Conservation (phyloP, 2,329 filamentous ascomycete genomes). For the Sporothrix variecibatus region DNA sequence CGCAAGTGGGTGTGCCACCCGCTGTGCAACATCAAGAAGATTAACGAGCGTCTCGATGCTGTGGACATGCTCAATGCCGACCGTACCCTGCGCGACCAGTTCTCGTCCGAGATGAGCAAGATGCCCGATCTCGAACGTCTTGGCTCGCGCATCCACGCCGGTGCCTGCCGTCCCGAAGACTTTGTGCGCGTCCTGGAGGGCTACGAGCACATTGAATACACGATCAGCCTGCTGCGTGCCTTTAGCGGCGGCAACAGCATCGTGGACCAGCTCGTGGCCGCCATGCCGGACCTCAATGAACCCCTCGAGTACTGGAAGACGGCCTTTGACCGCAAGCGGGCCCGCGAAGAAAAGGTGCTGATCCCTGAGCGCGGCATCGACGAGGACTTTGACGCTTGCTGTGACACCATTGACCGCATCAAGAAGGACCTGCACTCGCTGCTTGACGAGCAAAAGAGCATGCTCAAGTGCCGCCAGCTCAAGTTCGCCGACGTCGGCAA, state of each 20-base stretch:
- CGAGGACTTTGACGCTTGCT: constrained; percentile 85
- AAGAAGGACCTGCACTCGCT: constrained; percentile 71
- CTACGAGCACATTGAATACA: constrained; percentile 97
- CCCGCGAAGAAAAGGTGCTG: constrained; percentile 75
- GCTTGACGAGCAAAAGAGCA: constrained; percentile 68
- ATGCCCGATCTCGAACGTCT: constrained; percentile 93
- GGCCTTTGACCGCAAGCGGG: constrained; percentile 82
- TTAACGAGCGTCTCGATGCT: constrained; percentile 91
- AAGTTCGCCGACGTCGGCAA: constrained; percentile 87
- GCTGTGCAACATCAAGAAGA: constrained; percentile 78
- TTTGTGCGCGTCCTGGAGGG: constrained; percentile 93
- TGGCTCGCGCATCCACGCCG: constrained; percentile 91
- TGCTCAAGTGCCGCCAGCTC: constrained; percentile 72
- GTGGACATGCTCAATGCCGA: constrained; percentile 92
- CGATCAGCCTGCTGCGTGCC: constrained; percentile 74
- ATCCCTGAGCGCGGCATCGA: constrained; percentile 87
- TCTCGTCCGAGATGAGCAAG: constrained; percentile 83
- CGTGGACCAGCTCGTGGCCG: constrained; percentile 76
- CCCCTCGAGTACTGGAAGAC: constrained; percentile 83
- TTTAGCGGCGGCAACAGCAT: constrained; percentile 78
- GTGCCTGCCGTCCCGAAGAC: constrained; percentile 84
- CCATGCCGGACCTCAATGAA: constrained; percentile 81
- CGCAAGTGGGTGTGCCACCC: constrained; percentile 98
- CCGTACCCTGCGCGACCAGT: constrained; percentile 76
- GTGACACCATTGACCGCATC: constrained; percentile 73